Evolutionary conservation across 2,329 filamentous ascomycete species (phyloP).

Genomic region (Arthrobotrys megalospora): DNA sequence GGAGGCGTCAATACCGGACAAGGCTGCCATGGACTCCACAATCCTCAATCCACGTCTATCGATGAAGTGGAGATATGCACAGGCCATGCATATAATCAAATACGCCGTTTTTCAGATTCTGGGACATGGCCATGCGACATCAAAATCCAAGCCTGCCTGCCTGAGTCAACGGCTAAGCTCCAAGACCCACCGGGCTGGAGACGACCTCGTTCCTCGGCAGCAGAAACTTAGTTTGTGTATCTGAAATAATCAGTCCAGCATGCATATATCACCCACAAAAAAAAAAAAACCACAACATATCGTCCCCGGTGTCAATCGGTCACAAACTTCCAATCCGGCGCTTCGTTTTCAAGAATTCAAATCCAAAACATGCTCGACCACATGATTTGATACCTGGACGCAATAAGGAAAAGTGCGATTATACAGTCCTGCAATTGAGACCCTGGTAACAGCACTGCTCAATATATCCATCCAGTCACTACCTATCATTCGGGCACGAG

Average conservation of each 20-base stretch:
- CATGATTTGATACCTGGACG: not conserved
- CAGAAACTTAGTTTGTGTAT: slow-evolving; percentile 6
- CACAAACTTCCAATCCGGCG: not conserved
- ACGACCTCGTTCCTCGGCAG: slow-evolving; percentile 25
- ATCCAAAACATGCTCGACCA: not conserved
- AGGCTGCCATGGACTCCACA: slow-evolving; percentile 32
- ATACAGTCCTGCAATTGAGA: not conserved
- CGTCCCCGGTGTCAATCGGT: not conserved
- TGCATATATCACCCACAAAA: too few relatives aligned
- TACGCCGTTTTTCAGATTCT: not conserved
- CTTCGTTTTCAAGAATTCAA: not conserved
- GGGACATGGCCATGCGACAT: slow-evolving; percentile 18
- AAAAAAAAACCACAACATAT: too few relatives aligned
- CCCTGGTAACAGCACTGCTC: not conserved
- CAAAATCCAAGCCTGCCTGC: slow-evolving; percentile 9
- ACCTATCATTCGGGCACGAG: slow-evolving; percentile 3
- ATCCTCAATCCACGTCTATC: slow-evolving; percentile 13
- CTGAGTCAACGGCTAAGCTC: slow-evolving; percentile 29
- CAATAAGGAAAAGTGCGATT: not conserved
- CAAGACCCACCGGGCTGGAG: slow-evolving; percentile 41
- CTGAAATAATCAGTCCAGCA: not conserved
- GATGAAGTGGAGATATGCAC: slow-evolving; percentile 37
- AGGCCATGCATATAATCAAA: slow-evolving; percentile 8
- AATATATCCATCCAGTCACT: slow-evolving; percentile 33
- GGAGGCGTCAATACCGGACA: slow-evolving; percentile 10